Evolutionary conservation across 2,329 filamentous ascomycete genomes (phyloP), one percentile per base, ranked within the genome.

Genomic region (Epicoccum nigrum): DNA sequence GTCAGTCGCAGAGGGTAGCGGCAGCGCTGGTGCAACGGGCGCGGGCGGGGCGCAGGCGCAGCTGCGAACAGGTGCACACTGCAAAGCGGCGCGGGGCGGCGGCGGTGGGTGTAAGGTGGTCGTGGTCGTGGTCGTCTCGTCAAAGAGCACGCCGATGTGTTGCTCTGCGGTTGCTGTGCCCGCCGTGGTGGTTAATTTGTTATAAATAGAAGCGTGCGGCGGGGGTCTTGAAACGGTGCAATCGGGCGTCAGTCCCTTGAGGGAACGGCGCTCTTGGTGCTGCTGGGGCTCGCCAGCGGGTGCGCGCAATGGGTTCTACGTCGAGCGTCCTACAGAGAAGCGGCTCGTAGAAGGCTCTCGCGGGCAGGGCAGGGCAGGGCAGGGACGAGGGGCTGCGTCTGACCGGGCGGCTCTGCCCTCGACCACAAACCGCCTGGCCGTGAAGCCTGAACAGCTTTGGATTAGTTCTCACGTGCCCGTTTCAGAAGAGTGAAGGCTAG

Each of bases 351-450:
- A 30, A 38, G 20, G 11, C 34, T 2, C 34, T 20, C 28, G 37
- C 47, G 30, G 40, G 50, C 54, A 30, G 45, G 38, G 44, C 37
- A 46, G 30, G 40, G 50, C 37, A 46, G 30, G 40, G 50, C 54
- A 30, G 45, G 38, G 44, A 45, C 52, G 56, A 62, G 56, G 52
- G 62, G 56, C 55, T 47, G 43, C 47, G 54, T 45, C 25, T 47
- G n/a, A n/a, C 44, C 43, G 52, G 47, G 59, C 59, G 57, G 53
- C 54, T 61, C 52, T 55, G 41, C 54, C 57, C 48, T 51, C 49
- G 39, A 55, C 25, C 32, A 45, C 51, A 35, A 54, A 49, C 51
- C 51, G 54, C 48, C 38, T 56, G 54, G 42, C 45, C 32, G 49
- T 43, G 43, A 55, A 35, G 51, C 57, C 61, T 51, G 53, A 30